Base-by-base conservation (phyloP, 2,329 filamentous ascomycete genomes). In the Paracorniculantispora psalliotae region DNA sequence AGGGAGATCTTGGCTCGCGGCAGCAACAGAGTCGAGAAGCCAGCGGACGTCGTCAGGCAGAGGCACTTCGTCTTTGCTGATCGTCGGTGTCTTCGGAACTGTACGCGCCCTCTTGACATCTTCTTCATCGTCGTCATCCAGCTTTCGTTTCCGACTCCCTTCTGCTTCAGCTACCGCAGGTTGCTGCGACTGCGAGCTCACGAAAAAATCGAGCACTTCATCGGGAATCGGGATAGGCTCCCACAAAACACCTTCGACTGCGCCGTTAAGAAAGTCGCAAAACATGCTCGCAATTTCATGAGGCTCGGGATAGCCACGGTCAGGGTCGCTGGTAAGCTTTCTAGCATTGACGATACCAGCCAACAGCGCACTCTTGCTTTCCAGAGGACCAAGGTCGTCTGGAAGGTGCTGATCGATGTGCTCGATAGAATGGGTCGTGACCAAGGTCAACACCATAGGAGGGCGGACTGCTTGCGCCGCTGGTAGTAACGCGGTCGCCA, bases 341-440 rank as follows among this genome's bases (percentile, higher is more conserved):
- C 71, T 67, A 3, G 75, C 69, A 41, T 68, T 66, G 2, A 74
- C 71, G 15, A 76, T 72, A 9, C 62, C 73, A 57, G 66, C 75
- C 26, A 79, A 63, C 1, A 79, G 69, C 2, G 75, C 73, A 54
- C 77, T 81, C 60, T 78, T 81, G 17, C 77, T 75, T 63, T 84
- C 80, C 6, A 82, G 58, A 0, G 67, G 62, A 2, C 72, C 68
- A 17, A 72, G 60, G 5, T 69, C 64, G 7, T 64, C 62, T 1
- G 73, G 71, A 26, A 84, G 69, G 17, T 77, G 72, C 51, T 79
- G 69, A 59, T 79, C 77, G 44, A 85, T 74, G 60, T 86, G 83
- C 66, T 86, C 82, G 39, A 85, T 76, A 1, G 81, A 81, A 62
- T 79, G 76, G 2, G 74, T 77, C 6, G 75, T 79, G 5, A 80